These are phyloP conservation scores for Ophiostoma triangulosporum DNA, from an alignment of 2,329 filamentous ascomycete genomes.

Conservation along the genomic window DNA sequence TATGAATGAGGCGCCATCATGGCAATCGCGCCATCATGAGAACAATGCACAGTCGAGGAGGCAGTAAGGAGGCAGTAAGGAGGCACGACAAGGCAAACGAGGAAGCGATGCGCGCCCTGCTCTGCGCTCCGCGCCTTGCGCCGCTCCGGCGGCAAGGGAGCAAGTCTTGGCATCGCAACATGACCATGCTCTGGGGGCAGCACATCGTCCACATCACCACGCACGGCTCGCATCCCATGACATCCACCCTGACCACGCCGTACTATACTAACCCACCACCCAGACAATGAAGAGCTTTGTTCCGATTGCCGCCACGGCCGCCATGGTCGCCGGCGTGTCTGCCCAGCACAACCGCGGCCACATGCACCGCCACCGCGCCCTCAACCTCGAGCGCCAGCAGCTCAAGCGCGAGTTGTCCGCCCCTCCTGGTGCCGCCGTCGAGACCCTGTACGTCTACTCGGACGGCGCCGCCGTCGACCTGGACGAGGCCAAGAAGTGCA, in stretches of 20 bases:
- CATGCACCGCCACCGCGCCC: constrained; percentile 38
- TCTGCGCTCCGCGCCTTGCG: no score
- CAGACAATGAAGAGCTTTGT: constrained; percentile 36
- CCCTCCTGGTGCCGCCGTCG: constrained; percentile 34
- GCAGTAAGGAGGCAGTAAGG: no score
- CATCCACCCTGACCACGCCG: background rate
- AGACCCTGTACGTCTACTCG: constrained; percentile 55
- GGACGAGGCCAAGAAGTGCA: constrained; percentile 54
- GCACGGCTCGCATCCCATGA: no score
- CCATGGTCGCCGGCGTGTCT: constrained; percentile 34
- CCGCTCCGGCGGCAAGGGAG: no score
- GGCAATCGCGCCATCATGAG: no score
- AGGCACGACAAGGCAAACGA: no score
- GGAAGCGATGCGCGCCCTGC: no score
- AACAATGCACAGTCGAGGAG: no score
- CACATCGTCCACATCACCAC: no score
- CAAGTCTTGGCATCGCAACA: background rate
- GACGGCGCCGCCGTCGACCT: constrained; percentile 48
- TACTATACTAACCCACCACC: background rate
- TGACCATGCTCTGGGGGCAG: no score
- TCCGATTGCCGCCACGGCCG: constrained; percentile 37
- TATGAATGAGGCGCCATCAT: no score
- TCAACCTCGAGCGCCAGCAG: constrained; percentile 35
- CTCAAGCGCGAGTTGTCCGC: constrained; percentile 27
- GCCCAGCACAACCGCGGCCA: constrained; percentile 44